phyloP scores from a whole-genome alignment of 805 yeast species.

The Yarrowia phangngaensis region DNA sequence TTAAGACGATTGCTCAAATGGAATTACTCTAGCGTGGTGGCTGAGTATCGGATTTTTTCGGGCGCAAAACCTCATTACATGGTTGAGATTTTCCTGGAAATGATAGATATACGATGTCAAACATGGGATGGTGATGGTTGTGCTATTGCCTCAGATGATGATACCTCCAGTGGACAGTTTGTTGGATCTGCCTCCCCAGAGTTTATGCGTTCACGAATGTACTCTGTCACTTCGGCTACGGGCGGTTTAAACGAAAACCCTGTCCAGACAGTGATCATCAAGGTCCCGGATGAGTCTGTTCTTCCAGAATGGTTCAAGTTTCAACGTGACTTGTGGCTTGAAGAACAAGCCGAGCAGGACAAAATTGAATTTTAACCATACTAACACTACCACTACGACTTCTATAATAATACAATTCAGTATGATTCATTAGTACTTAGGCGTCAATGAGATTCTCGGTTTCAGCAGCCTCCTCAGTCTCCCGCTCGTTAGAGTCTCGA shows the following conservation, averaged over 20 bases:
- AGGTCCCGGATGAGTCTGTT: conserved; percentile 57
- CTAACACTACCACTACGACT: background rate
- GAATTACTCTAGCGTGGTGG: conserved; percentile 78
- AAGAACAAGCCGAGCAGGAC: conserved; percentile 33
- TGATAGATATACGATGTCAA: conserved; percentile 56
- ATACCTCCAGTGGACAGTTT: conserved; percentile 37
- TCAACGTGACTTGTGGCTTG: conserved; percentile 64
- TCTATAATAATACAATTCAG: background rate
- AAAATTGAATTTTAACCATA: conserved; percentile 26
- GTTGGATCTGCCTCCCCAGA: conserved; percentile 1
- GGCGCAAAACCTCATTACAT: conserved; percentile 70
- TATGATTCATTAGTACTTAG: conserved; percentile 29
- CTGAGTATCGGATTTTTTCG: conserved; percentile 76
- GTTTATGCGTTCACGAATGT: conserved; percentile 11
- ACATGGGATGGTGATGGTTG: conserved; percentile 38
- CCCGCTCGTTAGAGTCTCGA: conserved; percentile 58
- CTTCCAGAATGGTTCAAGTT: conserved; percentile 74
- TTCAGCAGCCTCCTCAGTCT: conserved; percentile 37
- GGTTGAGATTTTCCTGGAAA: conserved; percentile 78
- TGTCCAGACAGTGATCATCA: conserved; percentile 37
- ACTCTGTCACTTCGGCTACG: conserved; percentile 19
- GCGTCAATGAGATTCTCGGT: conserved; percentile 42
- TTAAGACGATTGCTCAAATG: conserved; percentile 81
- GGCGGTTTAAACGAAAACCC: conserved; percentile 1
- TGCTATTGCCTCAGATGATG: conserved; percentile 40